These are phyloP conservation scores for Coemansia furcata DNA, from an alignment of 192 early-diverging fungal genomes.

Conservation along the genomic window DNA sequence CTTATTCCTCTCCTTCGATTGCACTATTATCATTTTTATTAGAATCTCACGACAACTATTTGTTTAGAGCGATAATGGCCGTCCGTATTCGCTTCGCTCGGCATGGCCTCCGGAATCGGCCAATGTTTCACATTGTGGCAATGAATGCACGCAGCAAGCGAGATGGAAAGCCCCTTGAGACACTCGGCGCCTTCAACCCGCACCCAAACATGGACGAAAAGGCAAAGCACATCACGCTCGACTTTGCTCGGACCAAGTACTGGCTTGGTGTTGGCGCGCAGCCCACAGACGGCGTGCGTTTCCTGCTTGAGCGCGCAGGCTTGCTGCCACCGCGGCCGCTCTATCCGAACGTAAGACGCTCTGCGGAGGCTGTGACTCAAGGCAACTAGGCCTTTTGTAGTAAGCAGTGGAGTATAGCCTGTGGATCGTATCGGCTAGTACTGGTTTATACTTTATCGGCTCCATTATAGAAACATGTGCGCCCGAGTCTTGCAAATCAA, in stretches of 20 bases:
- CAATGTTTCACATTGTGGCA: slow-evolving; percentile 94
- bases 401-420: background rate
- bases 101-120: slow-evolving; percentile 84
- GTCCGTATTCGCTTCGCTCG: slow-evolving; percentile 87
- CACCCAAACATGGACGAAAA: slow-evolving; percentile 67
- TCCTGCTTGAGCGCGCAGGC: slow-evolving; percentile 65
- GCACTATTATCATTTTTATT: background rate
- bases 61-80: slow-evolving; percentile 51
- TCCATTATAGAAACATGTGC: background rate
- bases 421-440: background rate
- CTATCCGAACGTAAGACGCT: slow-evolving; percentile 38
- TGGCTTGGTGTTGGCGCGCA: slow-evolving; percentile 98
- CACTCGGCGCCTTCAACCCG: slow-evolving; percentile 89
- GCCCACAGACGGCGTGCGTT: slow-evolving; percentile 86
- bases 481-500: background rate
- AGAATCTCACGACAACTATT: background rate
- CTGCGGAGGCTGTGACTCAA: slow-evolving; percentile 1
- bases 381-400: background rate
- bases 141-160: slow-evolving; percentile 76
- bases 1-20: background rate
- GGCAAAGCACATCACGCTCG: slow-evolving; percentile 81
- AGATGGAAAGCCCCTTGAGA: slow-evolving; percentile 87
- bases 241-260: slow-evolving; percentile 90
- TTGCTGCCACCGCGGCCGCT: slow-evolving; percentile 47
- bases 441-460: background rate